Base-by-base conservation (phyloP, 1,284 basidiomycete species). In the Ganoderma lingzhi region DNA sequence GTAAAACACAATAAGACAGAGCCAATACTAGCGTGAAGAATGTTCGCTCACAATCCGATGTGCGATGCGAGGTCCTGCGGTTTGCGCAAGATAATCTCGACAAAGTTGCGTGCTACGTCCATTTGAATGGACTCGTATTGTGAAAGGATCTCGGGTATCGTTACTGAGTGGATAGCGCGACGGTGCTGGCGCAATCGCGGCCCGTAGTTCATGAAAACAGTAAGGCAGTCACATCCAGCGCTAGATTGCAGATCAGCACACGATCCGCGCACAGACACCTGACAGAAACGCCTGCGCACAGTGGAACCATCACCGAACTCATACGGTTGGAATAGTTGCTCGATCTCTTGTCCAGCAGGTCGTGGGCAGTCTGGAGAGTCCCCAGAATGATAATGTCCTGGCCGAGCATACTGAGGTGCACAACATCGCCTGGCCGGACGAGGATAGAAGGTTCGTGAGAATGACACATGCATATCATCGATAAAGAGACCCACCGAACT, bases 241-340 rank as follows among this genome's bases (percentile, higher is more conserved):
- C 12, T 44, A 14, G 1, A 19, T 23, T 3, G n/a, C 23, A 5
- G 10, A 6, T 41, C 2, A 8, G 10, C 39, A 10, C 23, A 4
- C 2, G 45, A 10, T 6, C 23, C 23, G 23, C 23, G 23, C 23
- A 23, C 23, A 23, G 23, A 48, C 10, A 1, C n/a, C 9, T n/a
- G 23, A 32, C 0, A 4, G 1, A 15, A 17, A 28, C 6, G 1
- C 28, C 10, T 10, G 45, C 70, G 64, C 23, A 73, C 72, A 70
- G 39, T 6, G 66, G 56, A 8, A 73, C 65, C 72, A 73, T 73
- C 15, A 69, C 66, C 2, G 72, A 73, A 14, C 62, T 61, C 8
- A 91, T 90, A 17, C 92, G 85, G 74, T 91, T 88, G 5, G 91
- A 92, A 77, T 92, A 92, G 53, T 87, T 86, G 12, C 86, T 80